Evolutionary conservation across 176 grass and related monocot genomes (phyloP).

Genomic region (Cenchrus purpureus): DNA sequence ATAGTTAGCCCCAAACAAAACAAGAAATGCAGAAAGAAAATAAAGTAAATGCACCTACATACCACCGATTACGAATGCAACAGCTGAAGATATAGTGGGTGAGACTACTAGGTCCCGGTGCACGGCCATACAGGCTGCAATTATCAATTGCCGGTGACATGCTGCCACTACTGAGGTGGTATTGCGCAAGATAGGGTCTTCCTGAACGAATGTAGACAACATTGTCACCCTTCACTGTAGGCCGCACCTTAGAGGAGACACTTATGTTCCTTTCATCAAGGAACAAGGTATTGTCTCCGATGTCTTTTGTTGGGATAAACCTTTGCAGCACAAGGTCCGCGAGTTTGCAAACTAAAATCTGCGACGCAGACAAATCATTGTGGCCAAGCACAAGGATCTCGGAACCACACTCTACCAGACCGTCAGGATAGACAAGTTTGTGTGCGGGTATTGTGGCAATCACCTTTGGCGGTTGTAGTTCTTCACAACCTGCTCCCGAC

Average conservation of each 20-base stretch:
- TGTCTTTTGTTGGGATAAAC: constrained; percentile 12
- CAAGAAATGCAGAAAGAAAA: not conserved
- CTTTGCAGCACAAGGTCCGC: constrained; percentile 8
- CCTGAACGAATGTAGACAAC: not conserved
- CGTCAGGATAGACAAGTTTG: not conserved
- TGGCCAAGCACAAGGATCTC: constrained; percentile 17
- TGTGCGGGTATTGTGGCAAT: not conserved
- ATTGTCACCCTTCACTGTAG: constrained; percentile 15
- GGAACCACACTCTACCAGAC: constrained; percentile 3
- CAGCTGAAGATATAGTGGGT: constrained; percentile 22
- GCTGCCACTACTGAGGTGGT: constrained; percentile 21
- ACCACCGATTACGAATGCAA: not conserved
- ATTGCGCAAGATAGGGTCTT: not conserved
- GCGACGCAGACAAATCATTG: not conserved
- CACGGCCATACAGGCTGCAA: constrained; percentile 16
- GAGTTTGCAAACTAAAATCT: constrained; percentile 7
- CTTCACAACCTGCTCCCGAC: too few relatives aligned
- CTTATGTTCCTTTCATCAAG: not conserved
- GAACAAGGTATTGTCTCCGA: constrained; percentile 8
- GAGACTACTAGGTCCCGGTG: constrained; percentile 9
- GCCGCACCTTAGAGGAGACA: constrained; percentile 15
- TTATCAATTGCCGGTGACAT: constrained; percentile 17
- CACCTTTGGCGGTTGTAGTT: not conserved
- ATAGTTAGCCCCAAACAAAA: not conserved
- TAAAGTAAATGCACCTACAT: not conserved